These are phyloP conservation scores for Neurospora tetrasperma DNA, from an alignment of 495 filamentous ascomycete genomes.

Conservation along the genomic window DNA sequence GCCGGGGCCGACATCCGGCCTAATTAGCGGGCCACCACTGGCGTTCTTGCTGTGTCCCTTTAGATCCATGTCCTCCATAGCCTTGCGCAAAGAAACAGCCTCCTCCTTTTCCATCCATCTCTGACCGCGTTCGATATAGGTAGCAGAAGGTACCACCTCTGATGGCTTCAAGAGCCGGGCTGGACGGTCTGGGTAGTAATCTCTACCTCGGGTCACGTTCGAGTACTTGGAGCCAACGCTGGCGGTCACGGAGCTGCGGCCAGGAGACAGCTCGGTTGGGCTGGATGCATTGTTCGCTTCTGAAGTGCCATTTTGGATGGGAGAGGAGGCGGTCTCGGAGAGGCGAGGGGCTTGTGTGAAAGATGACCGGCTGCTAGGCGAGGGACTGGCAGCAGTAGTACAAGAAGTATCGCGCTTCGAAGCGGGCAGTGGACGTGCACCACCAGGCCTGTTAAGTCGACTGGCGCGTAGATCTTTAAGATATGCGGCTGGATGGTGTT, in stretches of 20 bases:
- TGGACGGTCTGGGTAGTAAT: slow-evolving; percentile 35
- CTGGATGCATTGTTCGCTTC: slow-evolving; percentile 11
- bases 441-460: slow-evolving; percentile 62
- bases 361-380: slow-evolving; percentile 22
- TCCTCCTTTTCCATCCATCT: slow-evolving; percentile 85
- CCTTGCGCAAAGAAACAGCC: slow-evolving; percentile 62
- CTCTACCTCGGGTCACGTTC: slow-evolving; percentile 24
- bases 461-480: slow-evolving; percentile 72
- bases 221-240: slow-evolving; percentile 36
- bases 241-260: slow-evolving; percentile 19
- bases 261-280: not conserved
- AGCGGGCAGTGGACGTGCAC: slow-evolving; percentile 66
- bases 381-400: slow-evolving; percentile 9
- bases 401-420: slow-evolving; percentile 19
- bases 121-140: slow-evolving; percentile 70
- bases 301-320: slow-evolving; percentile 25
- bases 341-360: slow-evolving; percentile 27
- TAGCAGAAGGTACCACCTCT: slow-evolving; percentile 45
- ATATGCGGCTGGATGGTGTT: slow-evolving; percentile 50
- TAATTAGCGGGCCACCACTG: slow-evolving; percentile 6
- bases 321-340: slow-evolving; percentile 27
- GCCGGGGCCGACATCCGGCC: not conserved
- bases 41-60: slow-evolving; percentile 18
- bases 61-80: slow-evolving; percentile 62
- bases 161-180: slow-evolving; percentile 35